Conservation (phyloP, 108 stramenopile species). For the Ochromonas danica region DNA sequence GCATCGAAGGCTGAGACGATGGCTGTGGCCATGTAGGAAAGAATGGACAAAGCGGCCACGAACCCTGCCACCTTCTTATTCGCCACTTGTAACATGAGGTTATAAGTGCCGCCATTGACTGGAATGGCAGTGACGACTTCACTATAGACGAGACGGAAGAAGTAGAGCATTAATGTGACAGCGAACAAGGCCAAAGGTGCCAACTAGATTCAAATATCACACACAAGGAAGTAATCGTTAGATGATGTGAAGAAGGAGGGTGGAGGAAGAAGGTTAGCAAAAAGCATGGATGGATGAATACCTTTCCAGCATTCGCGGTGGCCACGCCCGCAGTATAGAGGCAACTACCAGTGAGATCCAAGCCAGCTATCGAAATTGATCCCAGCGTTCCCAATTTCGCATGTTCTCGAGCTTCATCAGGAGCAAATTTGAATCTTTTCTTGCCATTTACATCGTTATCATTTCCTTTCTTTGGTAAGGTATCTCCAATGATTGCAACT, state of each 20-base stretch:
- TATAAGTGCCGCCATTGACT: conserved; percentile 72
- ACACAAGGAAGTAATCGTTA: too few relatives aligned
- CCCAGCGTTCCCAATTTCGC: neutral
- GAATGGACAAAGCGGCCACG: conserved; percentile 64
- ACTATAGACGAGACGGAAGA: conserved; percentile 65
- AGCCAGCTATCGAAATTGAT: neutral
- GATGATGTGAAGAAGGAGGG: too few relatives aligned
- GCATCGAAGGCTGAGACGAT: conserved; percentile 57
- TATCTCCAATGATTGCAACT: neutral
- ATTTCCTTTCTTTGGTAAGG: neutral
- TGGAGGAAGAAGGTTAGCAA: too few relatives aligned
- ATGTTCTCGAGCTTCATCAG: too few relatives aligned
- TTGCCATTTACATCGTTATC: neutral
- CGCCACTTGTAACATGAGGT: conserved; percentile 66
- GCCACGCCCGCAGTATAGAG: neutral
- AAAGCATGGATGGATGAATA: conserved; percentile 38
- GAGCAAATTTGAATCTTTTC: neutral
- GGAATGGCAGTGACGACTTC: conserved; percentile 71
- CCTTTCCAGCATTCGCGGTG: neutral
- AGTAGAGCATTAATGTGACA: conserved; percentile 63
- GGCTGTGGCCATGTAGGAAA: conserved; percentile 71
- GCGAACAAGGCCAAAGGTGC: conserved; percentile 64
- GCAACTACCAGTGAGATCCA: neutral
- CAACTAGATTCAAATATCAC: conserved; percentile 34
- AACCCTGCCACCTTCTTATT: conserved; percentile 63